These are phyloP conservation scores for Nothophaeocryptopus gaeumannii DNA, from an alignment of 2,329 filamentous ascomycete genomes.

Conservation along the genomic window DNA sequence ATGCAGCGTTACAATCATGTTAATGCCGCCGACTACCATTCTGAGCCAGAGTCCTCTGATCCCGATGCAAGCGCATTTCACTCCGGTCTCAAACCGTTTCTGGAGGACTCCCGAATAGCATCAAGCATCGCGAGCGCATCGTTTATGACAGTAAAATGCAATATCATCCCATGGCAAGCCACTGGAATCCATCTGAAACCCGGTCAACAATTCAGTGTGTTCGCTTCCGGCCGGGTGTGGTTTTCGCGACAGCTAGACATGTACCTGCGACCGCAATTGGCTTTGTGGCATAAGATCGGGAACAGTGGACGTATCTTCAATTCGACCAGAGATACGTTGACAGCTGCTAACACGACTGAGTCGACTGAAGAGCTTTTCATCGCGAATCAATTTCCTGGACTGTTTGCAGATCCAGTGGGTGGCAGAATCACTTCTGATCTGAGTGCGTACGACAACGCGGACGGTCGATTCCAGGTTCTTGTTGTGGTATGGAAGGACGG, in stretches of 20 bases:
- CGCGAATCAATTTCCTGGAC: slow-evolving; percentile 2
- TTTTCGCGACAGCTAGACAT: slow-evolving; percentile 3
- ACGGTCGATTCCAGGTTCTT: slow-evolving; percentile 2
- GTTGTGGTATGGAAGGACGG: slow-evolving; percentile 4
- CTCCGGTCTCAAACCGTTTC: not conserved
- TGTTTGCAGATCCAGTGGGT: not conserved
- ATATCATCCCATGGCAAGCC: slow-evolving; percentile 3
- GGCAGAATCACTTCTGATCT: not conserved
- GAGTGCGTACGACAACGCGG: not conserved
- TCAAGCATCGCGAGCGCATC: not conserved
- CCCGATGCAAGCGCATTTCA: too few species aligned
- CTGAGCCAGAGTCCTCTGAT: too few species aligned
- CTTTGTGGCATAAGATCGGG: slow-evolving; percentile 2
- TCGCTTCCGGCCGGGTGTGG: slow-evolving; percentile 6
- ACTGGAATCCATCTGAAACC: slow-evolving; percentile 1
- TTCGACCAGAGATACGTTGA: slow-evolving; percentile 3
- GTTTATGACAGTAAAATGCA: not conserved
- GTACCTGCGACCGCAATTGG: slow-evolving; percentile 4
- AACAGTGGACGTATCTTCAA: slow-evolving; percentile 4
- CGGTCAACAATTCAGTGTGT: not conserved
- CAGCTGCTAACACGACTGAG: not conserved
- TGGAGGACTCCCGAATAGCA: not conserved
- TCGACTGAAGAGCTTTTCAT: slow-evolving; percentile 5
- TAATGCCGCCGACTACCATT: too few species aligned
- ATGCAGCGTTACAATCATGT: too few species aligned